These are phyloP conservation scores for Phialemonium atrogriseum DNA, from an alignment of 2,329 filamentous ascomycete species.

Conservation along the genomic window DNA sequence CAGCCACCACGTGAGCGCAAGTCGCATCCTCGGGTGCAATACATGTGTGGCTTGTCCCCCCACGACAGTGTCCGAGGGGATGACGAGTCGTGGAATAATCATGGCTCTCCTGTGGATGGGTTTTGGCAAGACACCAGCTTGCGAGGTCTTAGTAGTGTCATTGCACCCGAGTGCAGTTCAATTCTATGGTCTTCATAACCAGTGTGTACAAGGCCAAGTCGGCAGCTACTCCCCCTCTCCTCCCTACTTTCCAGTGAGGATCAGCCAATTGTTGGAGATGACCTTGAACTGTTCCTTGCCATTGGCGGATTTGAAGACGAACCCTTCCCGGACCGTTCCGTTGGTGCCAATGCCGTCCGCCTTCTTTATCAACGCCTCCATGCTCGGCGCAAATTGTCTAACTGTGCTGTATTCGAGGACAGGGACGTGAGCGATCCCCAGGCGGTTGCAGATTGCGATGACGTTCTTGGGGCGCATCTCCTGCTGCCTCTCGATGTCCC, in stretches of 20 bases:
- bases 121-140: no score
- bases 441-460: constrained; percentile 6
- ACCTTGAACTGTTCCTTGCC: constrained; percentile 17
- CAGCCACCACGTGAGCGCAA: no score
- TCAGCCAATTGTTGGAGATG: constrained; percentile 21
- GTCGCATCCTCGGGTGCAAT: no score
- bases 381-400: constrained; percentile 5
- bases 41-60: no score
- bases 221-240: not conserved
- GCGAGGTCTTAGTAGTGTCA: no score
- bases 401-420: constrained; percentile 9
- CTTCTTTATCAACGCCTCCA: constrained; percentile 16
- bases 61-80: no score
- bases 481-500: constrained; percentile 14
- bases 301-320: constrained; percentile 18
- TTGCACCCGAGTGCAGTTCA: no score
- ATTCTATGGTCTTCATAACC: no score
- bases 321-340: constrained; percentile 18
- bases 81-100: no score
- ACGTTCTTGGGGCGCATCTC: constrained; percentile 8
- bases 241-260: constrained; percentile 16
- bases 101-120: no score
- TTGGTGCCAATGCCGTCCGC: constrained; percentile 16
- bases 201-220: not conserved
- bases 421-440: constrained; percentile 14